Base-by-base conservation (phyloP, 1,284 basidiomycete species). In the Cerioporus squamosus region DNA sequence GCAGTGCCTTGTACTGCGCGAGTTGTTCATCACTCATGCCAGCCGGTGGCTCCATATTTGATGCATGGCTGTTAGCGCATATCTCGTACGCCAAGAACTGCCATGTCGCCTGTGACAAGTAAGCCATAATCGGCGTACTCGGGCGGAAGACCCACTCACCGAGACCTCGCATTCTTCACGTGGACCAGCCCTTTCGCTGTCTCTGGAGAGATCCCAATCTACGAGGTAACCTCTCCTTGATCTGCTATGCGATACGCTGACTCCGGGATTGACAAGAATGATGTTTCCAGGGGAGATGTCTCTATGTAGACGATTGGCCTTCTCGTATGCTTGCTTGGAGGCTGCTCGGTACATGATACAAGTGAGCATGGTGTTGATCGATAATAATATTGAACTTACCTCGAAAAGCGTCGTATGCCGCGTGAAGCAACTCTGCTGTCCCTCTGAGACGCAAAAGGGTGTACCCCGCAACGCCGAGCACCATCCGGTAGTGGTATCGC, bases 401-500 rank as follows among this genome's bases (percentile, higher is more conserved):
- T 33, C 18, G n/a, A 18, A 49, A 54, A 1, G 48, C 53, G 23
- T 53, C 56, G n/a, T 36, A 29, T 3, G 44, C 48, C 0, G 36
- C 53, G 7, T 53, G 20, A 2, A 63, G 39, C 5, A 63, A 47
- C 38, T 63, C 62, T 2, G 24, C 1, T 5, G 62, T 47, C 3
- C 56, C 59, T 24, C 10, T 29, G 7, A 58, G 45, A 4, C 26
- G 14, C 12, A 47, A n/a, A 7, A 63, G 50, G 24, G 26, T n/a
- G 36, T 42, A 58, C 0, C 62, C 62, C 1, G 48, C 62, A 14
- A 26, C 50, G 6, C 36, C 14, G 12, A 47, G 18, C 0, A 45
- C 24, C 9, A 63, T 29, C 1, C 59, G 49, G 26, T 63, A 60
- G 26, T 53, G 61, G 2, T n/a, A 50, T 3, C 33, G 54, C 22